These are phyloP conservation scores for Aspergillus fijiensis DNA, from an alignment of 2,329 filamentous ascomycete species.

Conservation along the genomic window DNA sequence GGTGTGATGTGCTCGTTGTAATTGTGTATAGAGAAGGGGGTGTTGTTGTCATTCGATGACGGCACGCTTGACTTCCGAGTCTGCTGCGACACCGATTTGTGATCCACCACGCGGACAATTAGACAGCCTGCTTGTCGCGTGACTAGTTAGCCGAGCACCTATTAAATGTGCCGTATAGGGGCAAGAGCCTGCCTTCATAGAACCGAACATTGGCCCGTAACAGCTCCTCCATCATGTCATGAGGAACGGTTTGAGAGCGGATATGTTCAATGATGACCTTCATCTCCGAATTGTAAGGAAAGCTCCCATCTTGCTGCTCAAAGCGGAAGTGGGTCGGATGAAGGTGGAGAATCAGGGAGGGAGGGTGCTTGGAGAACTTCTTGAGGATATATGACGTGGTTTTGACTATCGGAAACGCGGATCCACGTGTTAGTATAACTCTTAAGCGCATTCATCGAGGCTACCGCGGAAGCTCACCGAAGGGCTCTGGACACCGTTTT, in stretches of 20 bases:
- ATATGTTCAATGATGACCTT: conserved; percentile 75
- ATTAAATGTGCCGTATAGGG: background rate
- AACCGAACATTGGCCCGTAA: conserved; percentile 70
- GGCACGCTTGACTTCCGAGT: conserved; percentile 55
- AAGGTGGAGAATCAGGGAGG: conserved; percentile 83
- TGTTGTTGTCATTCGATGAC: conserved; percentile 60
- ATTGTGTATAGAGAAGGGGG: conserved; percentile 85
- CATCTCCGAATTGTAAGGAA: conserved; percentile 92
- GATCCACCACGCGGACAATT: conserved; percentile 91
- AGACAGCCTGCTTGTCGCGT: conserved; percentile 60
- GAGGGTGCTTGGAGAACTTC: conserved; percentile 70
- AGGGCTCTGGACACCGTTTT: conserved; percentile 47
- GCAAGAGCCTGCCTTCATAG: conserved; percentile 67
- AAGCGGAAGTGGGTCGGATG: conserved; percentile 86
- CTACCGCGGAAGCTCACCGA: conserved; percentile 37
- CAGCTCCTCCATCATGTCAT: conserved; percentile 82
- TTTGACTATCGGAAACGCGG: conserved; percentile 56
- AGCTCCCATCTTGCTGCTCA: conserved; percentile 90
- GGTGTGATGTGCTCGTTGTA: conserved; percentile 88
- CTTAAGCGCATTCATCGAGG: background rate
- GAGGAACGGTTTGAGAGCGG: conserved; percentile 72
- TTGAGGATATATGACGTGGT: conserved; percentile 76
- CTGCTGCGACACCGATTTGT: conserved; percentile 67
- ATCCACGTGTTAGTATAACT: conserved; percentile 19
- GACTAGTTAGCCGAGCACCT: conserved; percentile 6